phyloP scores from a whole-genome alignment of 441 rosid species.

The Metrosideros polymorpha region DNA sequence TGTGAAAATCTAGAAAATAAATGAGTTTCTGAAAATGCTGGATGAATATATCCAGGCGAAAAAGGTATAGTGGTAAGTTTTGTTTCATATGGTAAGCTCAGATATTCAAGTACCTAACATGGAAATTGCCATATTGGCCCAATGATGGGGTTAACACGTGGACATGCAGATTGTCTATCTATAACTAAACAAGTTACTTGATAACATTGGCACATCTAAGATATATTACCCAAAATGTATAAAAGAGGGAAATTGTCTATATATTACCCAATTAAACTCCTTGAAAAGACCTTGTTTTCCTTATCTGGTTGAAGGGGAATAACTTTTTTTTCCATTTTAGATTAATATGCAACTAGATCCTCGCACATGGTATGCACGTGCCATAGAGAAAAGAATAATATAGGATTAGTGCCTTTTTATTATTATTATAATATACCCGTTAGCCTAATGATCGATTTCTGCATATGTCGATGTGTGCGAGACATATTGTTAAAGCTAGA shows the following conservation, averaged over 20 bases:
- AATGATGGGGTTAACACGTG: neutral
- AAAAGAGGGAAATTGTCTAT: neutral
- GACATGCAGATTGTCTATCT: neutral
- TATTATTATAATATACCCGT: too few relatives aligned
- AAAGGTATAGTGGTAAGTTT: neutral
- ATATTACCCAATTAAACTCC: neutral
- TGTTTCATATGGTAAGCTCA: neutral
- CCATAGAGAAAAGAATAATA: too few relatives aligned
- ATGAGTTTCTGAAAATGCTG: neutral
- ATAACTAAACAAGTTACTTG: neutral
- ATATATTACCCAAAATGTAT: neutral
- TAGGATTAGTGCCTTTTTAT: too few relatives aligned
- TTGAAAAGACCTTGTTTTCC: too few relatives aligned
- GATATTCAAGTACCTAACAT: neutral
- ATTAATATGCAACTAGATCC: too few relatives aligned
- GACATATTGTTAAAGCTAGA: too few relatives aligned
- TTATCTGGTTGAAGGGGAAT: too few relatives aligned
- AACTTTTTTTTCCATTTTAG: too few relatives aligned
- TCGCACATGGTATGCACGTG: too few relatives aligned
- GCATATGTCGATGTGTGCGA: too few relatives aligned
- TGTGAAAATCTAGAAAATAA: neutral
- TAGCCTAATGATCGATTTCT: too few relatives aligned
- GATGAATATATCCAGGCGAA: neutral
- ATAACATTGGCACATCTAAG: neutral
- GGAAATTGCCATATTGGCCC: neutral